Conservation (phyloP, 208 protist genomes). For the Acanthamoeba castellanii region DNA sequence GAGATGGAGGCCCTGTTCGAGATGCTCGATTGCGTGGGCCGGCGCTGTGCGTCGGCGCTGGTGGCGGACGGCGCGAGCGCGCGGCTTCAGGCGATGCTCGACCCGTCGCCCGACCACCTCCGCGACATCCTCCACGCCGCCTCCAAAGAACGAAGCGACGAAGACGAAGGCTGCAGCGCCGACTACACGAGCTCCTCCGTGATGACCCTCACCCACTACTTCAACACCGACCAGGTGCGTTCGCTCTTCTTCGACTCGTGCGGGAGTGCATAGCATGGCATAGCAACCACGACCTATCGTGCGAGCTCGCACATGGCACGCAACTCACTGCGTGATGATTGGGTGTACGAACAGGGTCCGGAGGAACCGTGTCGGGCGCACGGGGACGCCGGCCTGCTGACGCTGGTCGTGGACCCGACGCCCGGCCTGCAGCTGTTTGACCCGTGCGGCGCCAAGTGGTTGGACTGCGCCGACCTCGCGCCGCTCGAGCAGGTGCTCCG, state of each 20-base stretch:
- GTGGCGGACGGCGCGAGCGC: not conserved
- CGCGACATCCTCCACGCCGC: not conserved
- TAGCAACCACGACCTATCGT: too few species aligned
- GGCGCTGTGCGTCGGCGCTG: not conserved
- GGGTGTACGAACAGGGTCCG: not conserved
- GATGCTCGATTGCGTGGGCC: not conserved
- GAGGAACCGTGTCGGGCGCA: not conserved
- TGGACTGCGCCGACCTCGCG: slow-evolving; percentile 1
- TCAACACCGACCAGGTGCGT: not conserved
- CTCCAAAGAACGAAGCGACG: not conserved
- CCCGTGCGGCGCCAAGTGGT: slow-evolving; percentile 29
- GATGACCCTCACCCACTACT: slow-evolving; percentile 46
- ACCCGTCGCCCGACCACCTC: not conserved
- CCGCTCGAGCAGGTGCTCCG: not conserved
- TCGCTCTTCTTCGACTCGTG: not conserved
- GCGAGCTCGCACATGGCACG: too few species aligned
- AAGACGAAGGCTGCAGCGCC: not conserved
- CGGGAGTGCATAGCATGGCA: too few species aligned
- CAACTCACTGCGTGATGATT: not conserved
- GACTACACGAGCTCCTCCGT: slow-evolving; percentile 44
- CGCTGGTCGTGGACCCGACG: not conserved
- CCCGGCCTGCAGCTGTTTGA: slow-evolving; percentile 48
- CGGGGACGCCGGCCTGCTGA: slow-evolving; percentile 10
- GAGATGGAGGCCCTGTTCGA: not conserved
- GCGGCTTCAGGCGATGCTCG: not conserved